Base-by-base conservation (phyloP, 768 basidiomycete species). In the Tylopilus sp. region DNA sequence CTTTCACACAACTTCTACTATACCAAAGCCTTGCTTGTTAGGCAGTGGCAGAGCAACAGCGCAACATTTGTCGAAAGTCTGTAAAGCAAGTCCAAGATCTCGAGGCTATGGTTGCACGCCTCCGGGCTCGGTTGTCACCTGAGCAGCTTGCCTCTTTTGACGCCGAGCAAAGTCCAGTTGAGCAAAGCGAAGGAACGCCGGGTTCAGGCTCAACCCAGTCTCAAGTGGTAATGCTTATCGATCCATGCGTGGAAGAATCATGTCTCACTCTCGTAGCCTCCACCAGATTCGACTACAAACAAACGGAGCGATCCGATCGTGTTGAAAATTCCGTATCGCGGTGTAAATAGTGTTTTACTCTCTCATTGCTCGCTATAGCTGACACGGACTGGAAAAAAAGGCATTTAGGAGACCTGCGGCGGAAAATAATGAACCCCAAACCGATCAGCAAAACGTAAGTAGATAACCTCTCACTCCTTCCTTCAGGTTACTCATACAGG, bases 221-320 rank as follows among this genome's bases (percentile, higher is more conserved):
- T 13, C 55, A 41, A 26, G 47, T 28, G 56, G 65, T 64, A 62
- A 52, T 28, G 16, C 11, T 17, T 14, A 26, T 34, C 24, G 11
- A 34, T 6, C 11, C n/a, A 16, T 30, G 25, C 19, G 24, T 21
- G 8, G 2, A 40, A 29, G 29, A 22, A 37, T 36, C 12, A 0
- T 50, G 10, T 48, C 65, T 62, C 26, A 64, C 36, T 3, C 21
- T 3, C 34, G 28, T 34, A 65, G 63, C 49, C 52, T 5, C 49
- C 26, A 11, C 8, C 54, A 45, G 54, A 57, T 25, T 13, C 50
- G 7, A 49, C 31, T 12, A 2, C 54, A 14, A 46, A 48, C 42
- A 65, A 52, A 33, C 59, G 59, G n/a, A 61, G 25, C 34, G 65
- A 65, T 5, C 34, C 48, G 57, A 62, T 67, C 38, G 21, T 62